These are phyloP conservation scores for Plantago major DNA, from an alignment of 257 asterid genomes.

Conservation along the genomic window DNA sequence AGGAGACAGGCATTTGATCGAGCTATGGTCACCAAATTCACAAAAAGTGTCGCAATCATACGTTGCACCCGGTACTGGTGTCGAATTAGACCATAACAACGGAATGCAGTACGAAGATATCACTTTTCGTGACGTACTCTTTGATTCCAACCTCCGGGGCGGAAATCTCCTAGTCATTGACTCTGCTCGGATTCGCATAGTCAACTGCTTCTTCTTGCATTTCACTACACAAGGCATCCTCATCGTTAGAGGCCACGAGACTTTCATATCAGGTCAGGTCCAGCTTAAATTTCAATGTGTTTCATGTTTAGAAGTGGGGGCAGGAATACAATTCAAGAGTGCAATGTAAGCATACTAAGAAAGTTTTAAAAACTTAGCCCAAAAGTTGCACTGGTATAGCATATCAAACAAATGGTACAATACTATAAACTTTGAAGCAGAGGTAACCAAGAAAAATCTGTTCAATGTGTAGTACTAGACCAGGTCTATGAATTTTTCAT, in stretches of 20 bases:
- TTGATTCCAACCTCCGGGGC: slow-evolving; percentile 47
- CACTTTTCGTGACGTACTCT: slow-evolving; percentile 52
- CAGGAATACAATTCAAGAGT: too few species aligned
- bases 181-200: slow-evolving; percentile 43
- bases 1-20: slow-evolving; percentile 43
- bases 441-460: too few species aligned
- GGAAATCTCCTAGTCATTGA: slow-evolving; percentile 46
- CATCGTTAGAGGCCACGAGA: slow-evolving; percentile 52
- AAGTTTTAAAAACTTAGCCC: too few species aligned
- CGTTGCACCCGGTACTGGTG: background rate
- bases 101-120: slow-evolving; percentile 48
- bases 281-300: too few species aligned
- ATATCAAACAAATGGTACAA: too few species aligned
- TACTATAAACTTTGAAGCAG: too few species aligned
- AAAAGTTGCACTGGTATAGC: too few species aligned
- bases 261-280: slow-evolving; percentile 29
- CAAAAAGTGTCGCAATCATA: background rate
- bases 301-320: too few species aligned
- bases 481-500: too few species aligned
- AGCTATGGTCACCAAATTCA: slow-evolving; percentile 49
- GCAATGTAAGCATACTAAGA: too few species aligned
- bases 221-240: slow-evolving; percentile 46
- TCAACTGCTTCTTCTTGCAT: slow-evolving; percentile 43
- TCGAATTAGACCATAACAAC: slow-evolving; percentile 26
- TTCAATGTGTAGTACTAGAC: too few species aligned